Evolutionary conservation across 176 grass and related monocot genomes (phyloP).

Genomic region (Oryza coarctata): DNA sequence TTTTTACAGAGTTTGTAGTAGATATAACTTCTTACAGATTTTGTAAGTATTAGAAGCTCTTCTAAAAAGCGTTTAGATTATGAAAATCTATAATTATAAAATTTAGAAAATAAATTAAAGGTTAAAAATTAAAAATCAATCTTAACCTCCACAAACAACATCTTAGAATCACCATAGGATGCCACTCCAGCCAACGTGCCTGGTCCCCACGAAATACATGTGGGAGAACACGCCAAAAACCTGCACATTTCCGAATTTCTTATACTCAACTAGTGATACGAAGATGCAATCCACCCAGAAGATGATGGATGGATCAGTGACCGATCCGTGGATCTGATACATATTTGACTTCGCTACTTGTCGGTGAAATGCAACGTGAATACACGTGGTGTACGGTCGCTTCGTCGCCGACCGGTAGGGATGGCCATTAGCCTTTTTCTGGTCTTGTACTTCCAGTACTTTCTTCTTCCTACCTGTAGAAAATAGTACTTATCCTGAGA

Average conservation of each 20-base stretch:
- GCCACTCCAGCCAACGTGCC: conserved; percentile 10
- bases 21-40: no score
- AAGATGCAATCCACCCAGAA: not conserved
- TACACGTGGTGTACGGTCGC: conserved; percentile 13
- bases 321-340: not conserved
- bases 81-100: no score
- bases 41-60: no score
- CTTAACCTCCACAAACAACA: no score
- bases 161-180: conserved; percentile 4
- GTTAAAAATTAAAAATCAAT: no score
- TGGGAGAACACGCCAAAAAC: not conserved
- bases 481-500: not conserved
- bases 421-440: not conserved
- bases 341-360: not conserved
- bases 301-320: not conserved
- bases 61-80: no score
- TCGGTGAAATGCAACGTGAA: conserved; percentile 1
- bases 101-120: no score
- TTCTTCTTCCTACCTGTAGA: not conserved
- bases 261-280: not conserved
- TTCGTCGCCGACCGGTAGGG: not conserved
- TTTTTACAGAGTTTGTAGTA: no score
- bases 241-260: not conserved
- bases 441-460: not conserved
- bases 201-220: not conserved